phyloP scores from a whole-genome alignment of 2,329 filamentous ascomycete species.

The Aspergillus nomiae region DNA sequence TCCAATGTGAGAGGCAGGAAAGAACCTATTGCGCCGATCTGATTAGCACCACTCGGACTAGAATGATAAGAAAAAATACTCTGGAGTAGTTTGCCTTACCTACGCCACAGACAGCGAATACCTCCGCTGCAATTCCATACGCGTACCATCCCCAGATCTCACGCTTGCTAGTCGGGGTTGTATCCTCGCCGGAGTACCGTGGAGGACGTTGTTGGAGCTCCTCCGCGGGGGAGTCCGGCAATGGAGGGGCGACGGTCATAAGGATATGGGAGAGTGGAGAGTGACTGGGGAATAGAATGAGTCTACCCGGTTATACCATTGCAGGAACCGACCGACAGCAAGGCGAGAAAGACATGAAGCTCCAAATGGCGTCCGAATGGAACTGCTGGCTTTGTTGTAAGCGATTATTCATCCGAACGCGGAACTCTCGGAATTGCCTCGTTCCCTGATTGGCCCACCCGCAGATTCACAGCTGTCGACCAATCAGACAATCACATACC shows the following conservation, averaged over 20 bases:
- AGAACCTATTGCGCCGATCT: slow-evolving; percentile 58
- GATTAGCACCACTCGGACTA: background rate
- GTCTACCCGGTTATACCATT: background rate
- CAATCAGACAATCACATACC: background rate
- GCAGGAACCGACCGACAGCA: background rate
- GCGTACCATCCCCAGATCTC: slow-evolving; percentile 90
- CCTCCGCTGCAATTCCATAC: slow-evolving; percentile 92
- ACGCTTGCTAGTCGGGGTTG: slow-evolving; percentile 74
- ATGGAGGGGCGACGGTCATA: slow-evolving; percentile 4
- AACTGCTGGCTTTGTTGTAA: background rate
- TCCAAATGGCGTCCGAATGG: background rate
- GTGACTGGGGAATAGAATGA: background rate
- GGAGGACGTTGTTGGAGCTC: slow-evolving; percentile 38
- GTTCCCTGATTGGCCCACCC: background rate
- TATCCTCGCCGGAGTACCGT: slow-evolving; percentile 79
- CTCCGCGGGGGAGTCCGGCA: slow-evolving; percentile 20
- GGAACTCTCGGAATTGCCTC: background rate
- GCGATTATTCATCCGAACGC: slow-evolving; percentile 5
- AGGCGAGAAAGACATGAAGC: background rate
- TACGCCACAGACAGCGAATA: slow-evolving; percentile 85
- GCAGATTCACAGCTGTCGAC: background rate
- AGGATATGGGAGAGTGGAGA: background rate
- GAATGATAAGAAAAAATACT: background rate
- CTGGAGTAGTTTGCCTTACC: slow-evolving; percentile 43
- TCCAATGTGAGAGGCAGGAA: slow-evolving; percentile 93